Evolutionary conservation across 2,329 filamentous ascomycete genomes (phyloP).

Genomic region (Pestalotiopsis sp.): DNA sequence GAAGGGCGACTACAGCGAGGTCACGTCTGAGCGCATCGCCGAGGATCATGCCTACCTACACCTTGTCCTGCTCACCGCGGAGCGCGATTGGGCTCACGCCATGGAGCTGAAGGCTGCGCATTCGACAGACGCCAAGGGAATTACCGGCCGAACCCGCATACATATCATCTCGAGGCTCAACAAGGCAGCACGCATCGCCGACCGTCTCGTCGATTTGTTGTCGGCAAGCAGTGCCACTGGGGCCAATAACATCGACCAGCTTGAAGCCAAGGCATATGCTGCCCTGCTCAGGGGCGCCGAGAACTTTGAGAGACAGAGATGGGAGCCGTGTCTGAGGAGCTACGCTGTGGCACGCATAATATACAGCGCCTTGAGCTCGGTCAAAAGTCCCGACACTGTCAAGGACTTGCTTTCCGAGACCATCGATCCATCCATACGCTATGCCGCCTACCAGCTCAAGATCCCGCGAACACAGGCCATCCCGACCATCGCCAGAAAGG

Average conservation of each 20-base stretch:
- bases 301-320: constrained; percentile 84
- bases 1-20: constrained; percentile 52
- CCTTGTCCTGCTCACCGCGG: constrained; percentile 81
- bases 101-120: constrained; percentile 91
- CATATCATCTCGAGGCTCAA: constrained; percentile 87
- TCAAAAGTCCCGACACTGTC: constrained; percentile 73
- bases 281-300: constrained; percentile 75
- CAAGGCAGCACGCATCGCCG: constrained; percentile 75
- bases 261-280: constrained; percentile 86
- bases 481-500: constrained; percentile 74
- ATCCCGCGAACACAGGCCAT: constrained; percentile 84
- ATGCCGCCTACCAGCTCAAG: constrained; percentile 90
- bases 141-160: constrained; percentile 76
- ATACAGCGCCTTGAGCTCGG: constrained; percentile 73
- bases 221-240: constrained; percentile 63
- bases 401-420: constrained; percentile 84
- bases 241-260: constrained; percentile 69
- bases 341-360: constrained; percentile 80
- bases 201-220: constrained; percentile 67
- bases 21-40: constrained; percentile 76
- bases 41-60: constrained; percentile 77
- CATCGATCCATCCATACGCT: constrained; percentile 90
- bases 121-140: constrained; percentile 75
- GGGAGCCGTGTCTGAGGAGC: constrained; percentile 75
- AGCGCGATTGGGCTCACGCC: constrained; percentile 92